Conservation (phyloP, 2,329 filamentous ascomycete species). For the Neofusicoccum cordaticola region DNA sequence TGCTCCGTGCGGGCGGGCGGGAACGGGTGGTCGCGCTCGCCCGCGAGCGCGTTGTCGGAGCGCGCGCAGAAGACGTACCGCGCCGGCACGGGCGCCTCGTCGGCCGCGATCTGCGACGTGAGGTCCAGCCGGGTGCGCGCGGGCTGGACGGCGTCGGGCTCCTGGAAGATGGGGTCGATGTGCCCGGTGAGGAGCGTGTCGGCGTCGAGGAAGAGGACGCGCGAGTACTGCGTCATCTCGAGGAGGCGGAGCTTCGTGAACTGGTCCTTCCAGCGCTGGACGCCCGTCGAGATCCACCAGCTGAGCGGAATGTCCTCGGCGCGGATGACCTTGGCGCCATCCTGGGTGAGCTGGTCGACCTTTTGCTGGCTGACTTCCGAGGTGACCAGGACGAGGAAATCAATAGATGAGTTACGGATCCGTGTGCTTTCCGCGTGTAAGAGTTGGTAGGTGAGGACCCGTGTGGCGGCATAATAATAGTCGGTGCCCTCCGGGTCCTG, state of each 20-base stretch:
- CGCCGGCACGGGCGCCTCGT: slow-evolving; percentile 36
- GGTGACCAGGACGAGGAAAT: slow-evolving; percentile 40
- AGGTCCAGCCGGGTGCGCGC: slow-evolving; percentile 19
- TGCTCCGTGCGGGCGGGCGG: slow-evolving; percentile 33
- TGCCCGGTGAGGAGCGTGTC: slow-evolving; percentile 39
- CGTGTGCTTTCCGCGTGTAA: slow-evolving; percentile 27
- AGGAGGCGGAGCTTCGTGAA: slow-evolving; percentile 46
- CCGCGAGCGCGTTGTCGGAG: slow-evolving; percentile 34
- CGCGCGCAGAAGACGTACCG: slow-evolving; percentile 36
- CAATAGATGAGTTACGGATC: slow-evolving; percentile 23
- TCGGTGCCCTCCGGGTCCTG: slow-evolving; percentile 23
- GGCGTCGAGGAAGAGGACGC: slow-evolving; percentile 45
- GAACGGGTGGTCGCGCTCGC: slow-evolving; percentile 28
- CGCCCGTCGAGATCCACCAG: slow-evolving; percentile 36
- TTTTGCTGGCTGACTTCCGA: slow-evolving; percentile 30
- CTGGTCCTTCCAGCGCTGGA: slow-evolving; percentile 42
- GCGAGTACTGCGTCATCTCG: slow-evolving; percentile 41
- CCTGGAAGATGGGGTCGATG: slow-evolving; percentile 41
- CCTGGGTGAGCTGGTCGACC: slow-evolving; percentile 30
- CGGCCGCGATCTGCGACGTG: slow-evolving; percentile 23
- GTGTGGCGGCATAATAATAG: slow-evolving; percentile 29
- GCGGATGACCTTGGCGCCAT: slow-evolving; percentile 41
- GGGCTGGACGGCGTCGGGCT: slow-evolving; percentile 23
- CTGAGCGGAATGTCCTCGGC: slow-evolving; percentile 33
- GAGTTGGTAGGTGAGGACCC: slow-evolving; percentile 33